Base-by-base conservation (phyloP, 2,329 filamentous ascomycete genomes). In the Ceratocystis smalleyi region DNA sequence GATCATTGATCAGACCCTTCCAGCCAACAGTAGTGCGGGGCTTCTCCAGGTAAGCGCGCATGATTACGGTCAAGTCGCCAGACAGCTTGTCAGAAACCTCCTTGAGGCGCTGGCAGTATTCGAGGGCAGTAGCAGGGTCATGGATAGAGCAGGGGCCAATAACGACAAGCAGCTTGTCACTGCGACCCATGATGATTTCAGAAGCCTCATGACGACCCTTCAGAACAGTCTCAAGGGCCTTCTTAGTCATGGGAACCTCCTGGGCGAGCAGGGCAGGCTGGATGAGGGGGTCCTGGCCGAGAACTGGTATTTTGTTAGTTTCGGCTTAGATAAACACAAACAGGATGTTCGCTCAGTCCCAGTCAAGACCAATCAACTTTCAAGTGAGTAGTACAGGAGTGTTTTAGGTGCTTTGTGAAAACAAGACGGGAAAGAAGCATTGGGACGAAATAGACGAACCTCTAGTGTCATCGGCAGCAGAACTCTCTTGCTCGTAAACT, bases 1-100 rank as follows among this genome's bases (percentile, higher is more conserved):
- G 94, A 75, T 99, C 94, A 77, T 99, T 99, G 81, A 99, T 96
- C 75, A 99, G 81, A 62, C 94, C 94, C 79, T 99, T 99, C 94
- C 94, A 99, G 73, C 94, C 94, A 61, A 99, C 91, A 0, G 94
- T 99, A 61, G 94, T 99, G 67, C 94, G 87, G 51, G 94, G 94
- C 82, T 99, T 99, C 81, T 99, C 94, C 62, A 99, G 87, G 82
- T 99, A 99, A 73, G 91, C 91, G 71, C 94, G 89, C 94, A 99
- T 99, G 72, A 99, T 86, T 74, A 99, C 88, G 74, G 86, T 86
- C 59, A 99, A 81, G 73, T 97, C 91, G 70, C 84, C 80, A 67
- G 85, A 84, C 68, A 96, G 85, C 79, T 87, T 89, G 68, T 88
- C 83, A 67, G 91, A 83, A 59, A 96, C 79, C 63, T 80, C 77